Base-by-base conservation (phyloP, 345 rosid species). In the Gossypium bickii region DNA sequence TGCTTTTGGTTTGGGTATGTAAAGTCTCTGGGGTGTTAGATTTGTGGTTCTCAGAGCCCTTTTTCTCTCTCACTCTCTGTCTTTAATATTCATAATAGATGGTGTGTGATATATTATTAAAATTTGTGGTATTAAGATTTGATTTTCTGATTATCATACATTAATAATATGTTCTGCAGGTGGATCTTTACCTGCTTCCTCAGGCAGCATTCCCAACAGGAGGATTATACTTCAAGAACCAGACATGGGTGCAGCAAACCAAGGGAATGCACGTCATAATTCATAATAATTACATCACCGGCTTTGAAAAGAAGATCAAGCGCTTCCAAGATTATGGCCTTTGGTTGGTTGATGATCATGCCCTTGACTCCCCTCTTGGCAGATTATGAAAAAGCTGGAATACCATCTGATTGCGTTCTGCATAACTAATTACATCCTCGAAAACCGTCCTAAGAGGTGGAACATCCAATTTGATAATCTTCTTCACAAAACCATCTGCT, bases 121-220 rank as follows among this genome's bases (percentile, higher is more conserved):
- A 41, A 9, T 64, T n/a, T 25, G 9, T 48, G 38, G 22, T 25
- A 68, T 13, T 25, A 7, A 68, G 34, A 68, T 29, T 15, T 48
- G 12, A 10, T 15, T 25, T 48, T 70, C 52, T 68, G 48, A 58
- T 11, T 13, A 18, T 59, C 51, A 27, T 41, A 1, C 69, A 38
- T 58, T 13, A 63, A 18, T 70, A 75, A 49, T 77, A 70, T 62
- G 20, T 48, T 78, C 38, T 81, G 73, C 83, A 94, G 97, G 98
- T 86, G 82, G 94, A 92, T 82, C 89, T 91, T 17, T 93, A 89
- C 84, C 78, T 95, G 85, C 89, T 95, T 52, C 83, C 96, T 43
- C 99, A 93, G 75, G 85, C 88, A 65, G 97, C 97, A 56, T 95
- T 95, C 62, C 99, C 98, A 29, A 91, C 98, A 8, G 99, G 97